Evolutionary conservation across 257 asterid genomes (phyloP).

Genomic region (Solanum sitiens): DNA sequence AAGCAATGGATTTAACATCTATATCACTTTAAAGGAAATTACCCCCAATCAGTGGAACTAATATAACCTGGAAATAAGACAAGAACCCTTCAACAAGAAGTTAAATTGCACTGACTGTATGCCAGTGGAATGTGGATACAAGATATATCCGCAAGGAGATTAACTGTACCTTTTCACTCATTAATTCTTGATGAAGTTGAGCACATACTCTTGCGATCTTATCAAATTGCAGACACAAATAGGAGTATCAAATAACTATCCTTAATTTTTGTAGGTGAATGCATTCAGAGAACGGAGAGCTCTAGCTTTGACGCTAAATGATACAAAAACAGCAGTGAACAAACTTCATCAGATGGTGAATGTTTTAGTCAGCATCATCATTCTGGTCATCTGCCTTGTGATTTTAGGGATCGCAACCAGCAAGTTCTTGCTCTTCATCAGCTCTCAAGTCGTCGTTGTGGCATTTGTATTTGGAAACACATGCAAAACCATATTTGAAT

Average conservation of each 20-base stretch:
- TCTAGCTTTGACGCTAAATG: constrained; percentile 75
- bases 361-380: constrained; percentile 41
- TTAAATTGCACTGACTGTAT: background rate
- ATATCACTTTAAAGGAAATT: background rate
- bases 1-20: background rate
- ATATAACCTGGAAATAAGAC: background rate
- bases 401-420: constrained; percentile 62
- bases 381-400: constrained; percentile 43
- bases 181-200: background rate
- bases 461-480: constrained; percentile 87
- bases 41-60: background rate
- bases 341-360: constrained; percentile 79
- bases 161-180: background rate
- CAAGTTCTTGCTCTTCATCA: constrained; percentile 55
- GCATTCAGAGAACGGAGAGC: constrained; percentile 84
- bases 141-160: background rate
- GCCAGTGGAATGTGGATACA: background rate
- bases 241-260: background rate
- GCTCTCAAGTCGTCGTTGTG: constrained; percentile 87
- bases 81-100: background rate
- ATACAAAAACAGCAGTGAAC: constrained; percentile 82
- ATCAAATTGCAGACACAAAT: background rate
- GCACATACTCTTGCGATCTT: background rate
- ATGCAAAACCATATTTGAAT: constrained; percentile 74
- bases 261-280: constrained; percentile 37